Base-by-base conservation (phyloP, 169 alveolate genomes). In the Plasmodium vivax region DNA sequence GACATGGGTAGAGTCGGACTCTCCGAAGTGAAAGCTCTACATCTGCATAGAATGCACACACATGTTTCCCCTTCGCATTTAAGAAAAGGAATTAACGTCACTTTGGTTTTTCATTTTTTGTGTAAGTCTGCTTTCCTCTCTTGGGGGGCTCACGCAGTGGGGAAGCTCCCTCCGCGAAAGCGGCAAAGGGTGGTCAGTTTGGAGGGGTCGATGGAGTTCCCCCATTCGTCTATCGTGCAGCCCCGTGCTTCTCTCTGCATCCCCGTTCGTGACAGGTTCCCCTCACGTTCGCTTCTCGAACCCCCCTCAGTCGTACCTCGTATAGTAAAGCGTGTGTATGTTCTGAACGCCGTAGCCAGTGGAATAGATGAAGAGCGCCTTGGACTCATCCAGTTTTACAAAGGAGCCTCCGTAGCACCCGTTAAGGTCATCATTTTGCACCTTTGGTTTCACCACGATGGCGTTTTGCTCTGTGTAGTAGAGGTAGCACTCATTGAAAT, bases 321-420 rank as follows among this genome's bases (percentile, higher is more conserved):
- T 3, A 6, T 41, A 82, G 9, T 56, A 1, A 0, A 83, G 23
- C 4, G 75, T 83, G 54, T 83, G 79, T 0, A 83, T 51, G 43
- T 83, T 83, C n/a, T 83, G 72, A 32, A 58, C 43, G 3, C 91
- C 91, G 23, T 83, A 6, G 0, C 58, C 77, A 41, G 91, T 34
- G 23, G 81, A 23, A 83, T 83, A 54, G 10, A 83, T 32, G 43
- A 83, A 83, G 9, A 83, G 23, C 9, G 32, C 19, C 19, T 23
- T 9, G 5, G 6, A 2, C 6, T 54, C 91, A 83, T 83, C 9
- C 45, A 83, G 2, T 41, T 83, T 83, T 2, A 83, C 38, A 54
- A 83, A 83, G 34, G 47, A 27, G 1, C 81, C 91, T 27, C 43
- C 38, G 71, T 83, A 83, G 41, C 91, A 83, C 0, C 91, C 91